Base-by-base conservation (phyloP, 2,329 filamentous ascomycete species). In the Fusarium sp. region DNA sequence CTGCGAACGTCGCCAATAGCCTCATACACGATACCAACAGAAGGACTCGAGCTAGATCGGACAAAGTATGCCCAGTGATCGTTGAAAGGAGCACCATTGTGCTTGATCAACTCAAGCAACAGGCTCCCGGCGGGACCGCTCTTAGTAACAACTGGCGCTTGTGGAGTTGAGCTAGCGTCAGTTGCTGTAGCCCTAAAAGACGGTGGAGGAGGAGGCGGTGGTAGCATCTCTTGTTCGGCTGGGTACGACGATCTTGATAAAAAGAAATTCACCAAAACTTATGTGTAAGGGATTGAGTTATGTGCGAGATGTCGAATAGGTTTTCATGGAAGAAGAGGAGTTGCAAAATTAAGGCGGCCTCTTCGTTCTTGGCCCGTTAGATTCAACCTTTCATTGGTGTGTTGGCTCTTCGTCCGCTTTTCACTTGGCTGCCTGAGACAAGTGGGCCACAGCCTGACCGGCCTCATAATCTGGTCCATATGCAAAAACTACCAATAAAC, bases 51-150 rank as follows among this genome's bases (percentile, higher is more conserved):
- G 7, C 0, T 10, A 0, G 63, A 62, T 13, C 3, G 41, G 0
- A 68, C 10, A 11, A 67, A 68, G 13, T 67, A 68, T 0, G 55
- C 56, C 66, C 66, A 68, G 6, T 68, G 63, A 0, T 68, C 57
- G 1, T 68, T 67, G 6, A 68, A 68, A 0, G 53, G 64, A 0
- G 63, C 36, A 0, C 63, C 66, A 2, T 60, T 68, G 0, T 68
- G 51, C 8, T 26, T 54, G 6, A 36, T 51, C 0, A 68, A 17
- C 24, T 55, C 47, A 0, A 67, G 15, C 1, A 68, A 18, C 6
- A 68, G 24, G 1, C 42, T 3, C 3, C 45, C 45, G 0, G 4
- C 1, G 0, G 61, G 8, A 1, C 22, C 12, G 1, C 11, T 9
- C 1, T 48, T 3, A 28, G 41, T 2, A 5, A 65, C 26, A 1